phyloP scores from a whole-genome alignment of 108 stramenopile species.

The Skeletonema tropicum region DNA sequence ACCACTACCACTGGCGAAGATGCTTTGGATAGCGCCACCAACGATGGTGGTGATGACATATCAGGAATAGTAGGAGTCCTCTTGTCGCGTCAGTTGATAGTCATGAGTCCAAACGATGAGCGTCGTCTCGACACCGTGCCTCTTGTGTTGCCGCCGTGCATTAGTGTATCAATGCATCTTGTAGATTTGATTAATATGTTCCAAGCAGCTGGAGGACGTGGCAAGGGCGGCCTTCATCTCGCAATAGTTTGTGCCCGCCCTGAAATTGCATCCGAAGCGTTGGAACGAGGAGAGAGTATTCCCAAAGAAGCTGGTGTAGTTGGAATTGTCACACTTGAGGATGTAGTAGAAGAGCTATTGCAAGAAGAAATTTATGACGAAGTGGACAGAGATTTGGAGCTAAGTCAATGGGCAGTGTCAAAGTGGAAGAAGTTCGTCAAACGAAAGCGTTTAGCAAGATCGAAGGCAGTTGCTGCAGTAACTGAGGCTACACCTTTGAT shows the following conservation, averaged over 20 bases:
- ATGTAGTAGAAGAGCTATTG: constrained; percentile 74
- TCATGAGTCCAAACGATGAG: constrained; percentile 59
- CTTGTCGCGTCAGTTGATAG: constrained; percentile 66
- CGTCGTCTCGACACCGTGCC: constrained; percentile 67
- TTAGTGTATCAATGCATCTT: constrained; percentile 69
- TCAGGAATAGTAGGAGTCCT: constrained; percentile 61
- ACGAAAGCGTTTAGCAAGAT: constrained; percentile 19
- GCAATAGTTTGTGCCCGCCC: constrained; percentile 79
- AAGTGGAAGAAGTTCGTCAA: constrained; percentile 61
- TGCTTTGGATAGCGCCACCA: too few relatives aligned
- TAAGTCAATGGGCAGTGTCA: constrained; percentile 38
- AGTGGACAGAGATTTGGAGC: constrained; percentile 51
- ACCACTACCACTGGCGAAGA: constrained; percentile 1
- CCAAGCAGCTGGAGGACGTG: constrained; percentile 60
- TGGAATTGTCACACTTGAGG: constrained; percentile 83
- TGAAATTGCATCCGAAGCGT: constrained; percentile 45
- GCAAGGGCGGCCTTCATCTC: constrained; percentile 63
- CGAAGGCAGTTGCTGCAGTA: background rate
- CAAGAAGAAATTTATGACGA: constrained; percentile 88
- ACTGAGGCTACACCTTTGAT: constrained; percentile 4
- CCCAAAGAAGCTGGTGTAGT: constrained; percentile 69
- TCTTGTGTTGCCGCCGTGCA: constrained; percentile 61
- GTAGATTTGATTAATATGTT: constrained; percentile 77
- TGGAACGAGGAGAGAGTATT: constrained; percentile 53
- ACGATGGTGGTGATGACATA: constrained; percentile 24